Evolutionary conservation across 179 eudicot genomes (phyloP), one percentile per base, ranked within the genome.

Genomic region (Corrigiola litoralis): DNA sequence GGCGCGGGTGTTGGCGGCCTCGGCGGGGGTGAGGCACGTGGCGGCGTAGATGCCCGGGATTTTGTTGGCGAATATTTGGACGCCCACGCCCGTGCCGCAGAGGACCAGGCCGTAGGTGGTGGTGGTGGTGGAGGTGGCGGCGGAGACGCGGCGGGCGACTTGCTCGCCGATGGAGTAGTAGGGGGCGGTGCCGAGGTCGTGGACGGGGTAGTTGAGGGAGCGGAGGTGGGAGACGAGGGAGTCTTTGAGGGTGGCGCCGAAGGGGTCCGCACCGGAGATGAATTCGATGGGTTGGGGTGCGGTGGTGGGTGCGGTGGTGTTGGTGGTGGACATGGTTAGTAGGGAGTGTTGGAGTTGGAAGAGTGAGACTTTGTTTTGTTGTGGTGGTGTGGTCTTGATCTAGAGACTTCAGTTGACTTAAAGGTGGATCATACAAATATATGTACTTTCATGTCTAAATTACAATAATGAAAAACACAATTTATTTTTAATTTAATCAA

Each of bases 31-130:
- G 66, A 77, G 79, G 62, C 95, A 92, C 0, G 85, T 69, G 76
- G 92, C 90, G 41, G 96, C 92, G 77, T 87, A 92, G 51, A 90
- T 82, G 28, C 85, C 88, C 49, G 95, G 92, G 75, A 74, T 70
- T 49, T 92, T 92, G 77, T 92, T 92, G 63, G 98, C 95, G 75
- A 92, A 92, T 69, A 92, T 90, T 13, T 80, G 72, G 58, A 90
- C 98, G 49, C 98, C 95, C 41, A 69, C 76, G 27, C 98, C 96
- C 27, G 96, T 85, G 12, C 96, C 95, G 33, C 95, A 90, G 17
- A 86, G 82, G 65, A 87, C 84, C 16, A 90, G 81, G 55, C 96
- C 96, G 12, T 71, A 75, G 24, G 80, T 78, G 41, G 75, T 80
- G 65, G 78, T 0, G 46, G 63, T 13, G 23, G 77, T 57, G 47